Conservation (phyloP, 2,329 filamentous ascomycete genomes). For the Helminthosporium solani region DNA sequence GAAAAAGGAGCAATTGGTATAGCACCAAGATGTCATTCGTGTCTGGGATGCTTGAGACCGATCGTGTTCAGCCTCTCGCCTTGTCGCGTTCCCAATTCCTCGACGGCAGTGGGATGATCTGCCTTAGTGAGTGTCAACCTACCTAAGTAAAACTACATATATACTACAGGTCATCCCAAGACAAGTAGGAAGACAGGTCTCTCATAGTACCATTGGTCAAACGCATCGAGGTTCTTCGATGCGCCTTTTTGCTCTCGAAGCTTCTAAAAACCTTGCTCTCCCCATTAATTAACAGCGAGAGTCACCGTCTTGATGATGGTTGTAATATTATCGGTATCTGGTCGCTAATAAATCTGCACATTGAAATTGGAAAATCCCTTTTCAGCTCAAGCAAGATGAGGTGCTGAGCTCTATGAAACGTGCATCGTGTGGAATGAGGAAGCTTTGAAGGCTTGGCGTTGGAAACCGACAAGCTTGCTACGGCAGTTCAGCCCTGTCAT, state of each 20-base stretch:
- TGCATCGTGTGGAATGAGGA: constrained; percentile 9
- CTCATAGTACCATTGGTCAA: not conserved
- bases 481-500: constrained; percentile 9
- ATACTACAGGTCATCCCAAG: not conserved
- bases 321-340: not conserved
- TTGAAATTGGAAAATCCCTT: not conserved
- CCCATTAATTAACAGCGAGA: too few relatives aligned
- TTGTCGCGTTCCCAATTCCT: not conserved
- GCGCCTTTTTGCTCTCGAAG: too few relatives aligned
- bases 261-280: too few relatives aligned
- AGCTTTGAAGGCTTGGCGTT: constrained; percentile 10
- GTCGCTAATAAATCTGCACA: not conserved
- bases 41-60: not conserved
- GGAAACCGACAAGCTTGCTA: constrained; percentile 3
- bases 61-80: not conserved
- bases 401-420: constrained; percentile 12
- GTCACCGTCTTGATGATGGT: not conserved
- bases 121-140: not conserved
- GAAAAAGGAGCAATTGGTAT: not conserved
- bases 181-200: not conserved
- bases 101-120: not conserved
- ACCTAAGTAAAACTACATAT: not conserved
- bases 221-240: not conserved
- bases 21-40: not conserved
- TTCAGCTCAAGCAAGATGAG: not conserved